Evolutionary conservation across 2,329 filamentous ascomycete species (phyloP).

Genomic region (Bipolaris victoriae): DNA sequence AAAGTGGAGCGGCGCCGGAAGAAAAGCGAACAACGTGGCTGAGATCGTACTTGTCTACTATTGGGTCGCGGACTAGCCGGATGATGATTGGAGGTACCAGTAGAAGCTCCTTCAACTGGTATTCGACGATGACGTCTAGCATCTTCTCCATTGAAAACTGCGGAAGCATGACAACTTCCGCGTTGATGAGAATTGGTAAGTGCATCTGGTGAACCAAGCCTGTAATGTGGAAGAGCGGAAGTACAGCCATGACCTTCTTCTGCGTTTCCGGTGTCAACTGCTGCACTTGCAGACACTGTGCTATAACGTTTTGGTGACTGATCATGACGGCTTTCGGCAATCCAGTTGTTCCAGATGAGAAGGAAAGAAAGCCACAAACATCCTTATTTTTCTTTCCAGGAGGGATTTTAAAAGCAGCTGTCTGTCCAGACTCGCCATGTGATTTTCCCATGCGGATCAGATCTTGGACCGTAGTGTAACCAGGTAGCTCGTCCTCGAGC

Average conservation of each 20-base stretch:
- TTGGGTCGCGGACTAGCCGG: slow-evolving; percentile 63
- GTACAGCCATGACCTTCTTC: slow-evolving; percentile 45
- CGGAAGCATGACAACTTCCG: slow-evolving; percentile 70
- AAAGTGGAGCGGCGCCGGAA: slow-evolving; percentile 66
- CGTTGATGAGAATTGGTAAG: slow-evolving; percentile 67
- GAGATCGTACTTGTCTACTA: slow-evolving; percentile 63
- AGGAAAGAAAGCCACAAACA: slow-evolving; percentile 58
- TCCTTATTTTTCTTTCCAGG: slow-evolving; percentile 63
- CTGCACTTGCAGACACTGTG: slow-evolving; percentile 64
- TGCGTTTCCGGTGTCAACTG: slow-evolving; percentile 53
- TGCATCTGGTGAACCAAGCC: slow-evolving; percentile 59
- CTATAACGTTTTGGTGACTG: slow-evolving; percentile 48
- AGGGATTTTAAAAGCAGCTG: slow-evolving; percentile 57
- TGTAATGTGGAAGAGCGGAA: slow-evolving; percentile 47
- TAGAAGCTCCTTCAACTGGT: slow-evolving; percentile 57
- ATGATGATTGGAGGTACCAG: slow-evolving; percentile 67
- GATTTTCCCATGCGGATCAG: slow-evolving; percentile 53
- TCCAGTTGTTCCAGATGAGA: slow-evolving; percentile 47
- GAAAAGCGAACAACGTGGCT: slow-evolving; percentile 62
- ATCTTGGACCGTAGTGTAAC: slow-evolving; percentile 57
- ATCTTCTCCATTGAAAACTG: slow-evolving; percentile 64
- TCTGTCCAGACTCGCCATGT: slow-evolving; percentile 54
- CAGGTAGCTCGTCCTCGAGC: slow-evolving; percentile 61
- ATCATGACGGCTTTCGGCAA: slow-evolving; percentile 48
- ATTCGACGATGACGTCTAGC: slow-evolving; percentile 55